phyloP scores from a whole-genome alignment of 257 asterid genomes.

The Solanum peruvianum region DNA sequence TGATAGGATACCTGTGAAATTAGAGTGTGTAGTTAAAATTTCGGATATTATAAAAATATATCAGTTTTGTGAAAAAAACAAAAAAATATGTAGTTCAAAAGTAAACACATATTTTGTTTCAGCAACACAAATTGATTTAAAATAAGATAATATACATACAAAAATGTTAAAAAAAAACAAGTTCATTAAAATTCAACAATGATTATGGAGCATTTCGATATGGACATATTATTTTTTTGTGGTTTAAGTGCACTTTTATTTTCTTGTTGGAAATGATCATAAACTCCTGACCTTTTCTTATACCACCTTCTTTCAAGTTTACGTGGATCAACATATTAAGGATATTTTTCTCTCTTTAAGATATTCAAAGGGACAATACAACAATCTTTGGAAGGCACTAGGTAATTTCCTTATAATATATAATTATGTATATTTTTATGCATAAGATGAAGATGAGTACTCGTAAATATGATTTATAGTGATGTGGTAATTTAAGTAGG shows the following conservation, averaged over 20 bases:
- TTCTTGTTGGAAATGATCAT: not conserved
- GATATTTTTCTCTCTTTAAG: not conserved
- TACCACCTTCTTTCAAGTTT: not conserved
- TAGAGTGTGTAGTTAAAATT: too few relatives aligned
- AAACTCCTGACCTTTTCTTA: not conserved
- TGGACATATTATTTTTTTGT: not conserved
- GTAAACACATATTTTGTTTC: not conserved
- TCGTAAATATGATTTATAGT: not conserved
- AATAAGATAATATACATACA: not conserved
- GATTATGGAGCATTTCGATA: not conserved
- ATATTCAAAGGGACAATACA: not conserved
- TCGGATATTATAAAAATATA: too few relatives aligned
- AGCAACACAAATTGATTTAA: too few relatives aligned
- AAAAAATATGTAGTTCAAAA: too few relatives aligned
- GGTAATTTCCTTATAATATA: not conserved
- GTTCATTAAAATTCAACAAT: not conserved
- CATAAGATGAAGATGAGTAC: not conserved
- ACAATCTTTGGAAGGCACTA: not conserved
- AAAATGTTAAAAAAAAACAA: too few relatives aligned
- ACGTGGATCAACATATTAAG: not conserved
- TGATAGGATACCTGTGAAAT: rapidly evolving
- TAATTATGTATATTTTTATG: too few relatives aligned
- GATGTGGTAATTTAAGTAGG: not conserved
- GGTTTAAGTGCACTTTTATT: not conserved
- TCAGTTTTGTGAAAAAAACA: too few relatives aligned